Base-by-base conservation (phyloP, 140 eudicot genomes). In the Stevia rebaudiana region DNA sequence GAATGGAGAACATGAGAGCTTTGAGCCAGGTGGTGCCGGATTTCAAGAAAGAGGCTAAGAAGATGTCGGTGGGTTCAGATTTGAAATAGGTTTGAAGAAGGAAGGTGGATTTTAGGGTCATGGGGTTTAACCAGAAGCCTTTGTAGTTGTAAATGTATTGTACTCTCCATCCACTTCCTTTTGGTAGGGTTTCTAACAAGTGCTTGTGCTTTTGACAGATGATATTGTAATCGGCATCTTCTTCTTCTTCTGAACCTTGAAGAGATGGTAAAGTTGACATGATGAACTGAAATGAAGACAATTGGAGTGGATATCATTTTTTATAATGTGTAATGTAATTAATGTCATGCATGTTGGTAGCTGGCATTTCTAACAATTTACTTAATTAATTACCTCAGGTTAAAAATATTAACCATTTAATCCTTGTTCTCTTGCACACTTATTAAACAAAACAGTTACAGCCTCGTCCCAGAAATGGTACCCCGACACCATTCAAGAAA, bases 61-160 rank as follows among this genome's bases (percentile, higher is more conserved):
- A 39, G 16, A 74, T 50, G 33, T 79, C 74, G 0, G 58, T 31
- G 8, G 76, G 67, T 5, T 48, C 61, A n/a, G 80, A 53, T 30
- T 55, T 50, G 69, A 79, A 79, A 50, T 69, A 72, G 37, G 52
- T n/a, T 21, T 79, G 77, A 11, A 53, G 46, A 49, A 59, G 36
- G 2, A 77, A 4, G 11, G 47, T 12, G 12, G 30, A 55, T 61
- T 65, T 42, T 0, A 76, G 13, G 47, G 2, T 2, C 8, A n/a
- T 1, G 51, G 22, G 19, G 22, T n/a, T 16, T 41, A 61, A 40
- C 67, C 67, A 61, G 12, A 61, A 61, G 18, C 67, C 67, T 0
- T 61, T 41, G 52, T 40, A 61, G 52, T 61, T 61, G 52, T 61
- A 39, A 0, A 61, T 9, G 53, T 61, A 22, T 22, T 22, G 16